Evolutionary conservation across 176 grass and related monocot genomes (phyloP).

Genomic region (Musa schizocarpa): DNA sequence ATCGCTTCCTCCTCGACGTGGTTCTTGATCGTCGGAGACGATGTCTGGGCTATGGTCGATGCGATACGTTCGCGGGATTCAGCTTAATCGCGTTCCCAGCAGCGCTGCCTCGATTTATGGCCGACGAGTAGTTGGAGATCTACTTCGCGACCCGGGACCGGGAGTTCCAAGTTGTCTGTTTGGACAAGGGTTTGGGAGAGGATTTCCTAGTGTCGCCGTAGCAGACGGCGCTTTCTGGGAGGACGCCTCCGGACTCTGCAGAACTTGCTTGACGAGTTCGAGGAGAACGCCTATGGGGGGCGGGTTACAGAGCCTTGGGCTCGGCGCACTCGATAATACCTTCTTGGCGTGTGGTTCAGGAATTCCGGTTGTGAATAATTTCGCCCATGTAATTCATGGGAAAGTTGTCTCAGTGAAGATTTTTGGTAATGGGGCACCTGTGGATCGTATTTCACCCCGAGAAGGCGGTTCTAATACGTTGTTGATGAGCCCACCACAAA

Average conservation of each 20-base stretch:
- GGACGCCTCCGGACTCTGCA: constrained; percentile 42
- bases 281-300: constrained; percentile 52
- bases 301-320: constrained; percentile 57
- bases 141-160: constrained; percentile 50
- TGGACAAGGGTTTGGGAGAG: constrained; percentile 76
- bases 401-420: constrained; percentile 69
- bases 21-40: constrained; percentile 59
- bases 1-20: constrained; percentile 37
- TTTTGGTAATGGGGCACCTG: constrained; percentile 25
- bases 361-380: not conserved
- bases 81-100: constrained; percentile 30
- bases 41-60: constrained; percentile 54
- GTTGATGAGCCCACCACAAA: constrained; percentile 85
- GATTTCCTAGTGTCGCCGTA: constrained; percentile 80
- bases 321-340: constrained; percentile 64
- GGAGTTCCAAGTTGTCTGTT: constrained; percentile 36
- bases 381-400: constrained; percentile 61
- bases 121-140: constrained; percentile 78
- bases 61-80: constrained; percentile 71
- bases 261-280: constrained; percentile 62
- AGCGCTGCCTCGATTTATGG: constrained; percentile 70
- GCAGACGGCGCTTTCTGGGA: constrained; percentile 87
- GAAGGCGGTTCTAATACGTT: constrained; percentile 86
- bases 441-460: constrained; percentile 47
- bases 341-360: constrained; percentile 59